These are phyloP conservation scores for Trypanosoma scelopori DNA, from an alignment of 208 protist species.

Conservation along the genomic window DNA sequence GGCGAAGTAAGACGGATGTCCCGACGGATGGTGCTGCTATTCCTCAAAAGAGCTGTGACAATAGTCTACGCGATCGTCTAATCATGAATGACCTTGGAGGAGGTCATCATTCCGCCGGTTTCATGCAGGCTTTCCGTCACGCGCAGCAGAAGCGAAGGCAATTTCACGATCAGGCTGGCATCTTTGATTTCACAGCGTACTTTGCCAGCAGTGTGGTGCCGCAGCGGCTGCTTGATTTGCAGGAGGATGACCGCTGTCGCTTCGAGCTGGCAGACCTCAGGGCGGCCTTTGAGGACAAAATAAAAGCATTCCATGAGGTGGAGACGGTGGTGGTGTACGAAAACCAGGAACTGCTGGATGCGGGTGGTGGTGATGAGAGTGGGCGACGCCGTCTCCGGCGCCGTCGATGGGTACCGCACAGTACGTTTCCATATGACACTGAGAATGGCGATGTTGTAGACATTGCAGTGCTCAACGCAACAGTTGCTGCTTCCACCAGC, in stretches of 20 bases:
- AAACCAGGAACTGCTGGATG: conserved; percentile 41
- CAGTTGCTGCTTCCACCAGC: background rate
- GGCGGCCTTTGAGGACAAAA: conserved; percentile 39
- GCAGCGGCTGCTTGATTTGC: conserved; percentile 49
- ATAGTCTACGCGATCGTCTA: conserved; percentile 8
- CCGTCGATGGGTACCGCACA: conserved; percentile 44
- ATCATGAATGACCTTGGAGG: conserved; percentile 26
- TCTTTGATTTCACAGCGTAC: conserved; percentile 52
- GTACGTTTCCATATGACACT: conserved; percentile 65
- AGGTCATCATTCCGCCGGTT: conserved; percentile 45
- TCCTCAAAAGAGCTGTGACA: background rate
- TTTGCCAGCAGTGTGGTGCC: conserved; percentile 43
- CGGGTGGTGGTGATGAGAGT: too few species aligned
- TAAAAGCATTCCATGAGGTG: conserved; percentile 30
- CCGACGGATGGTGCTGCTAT: background rate
- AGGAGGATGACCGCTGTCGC: conserved; percentile 61
- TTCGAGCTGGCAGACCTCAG: conserved; percentile 64
- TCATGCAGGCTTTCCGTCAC: conserved; percentile 33
- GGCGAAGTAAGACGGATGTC: background rate
- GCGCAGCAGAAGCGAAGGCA: conserved; percentile 10
- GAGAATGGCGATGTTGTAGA: conserved; percentile 45
- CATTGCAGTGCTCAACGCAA: conserved; percentile 37
- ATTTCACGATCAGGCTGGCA: conserved; percentile 14
- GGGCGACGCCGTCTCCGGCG: background rate
- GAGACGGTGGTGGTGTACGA: conserved; percentile 44